Evolutionary conservation across 106 monocot genomes (phyloP).

Genomic region (Acanthochlamys bracteata): DNA sequence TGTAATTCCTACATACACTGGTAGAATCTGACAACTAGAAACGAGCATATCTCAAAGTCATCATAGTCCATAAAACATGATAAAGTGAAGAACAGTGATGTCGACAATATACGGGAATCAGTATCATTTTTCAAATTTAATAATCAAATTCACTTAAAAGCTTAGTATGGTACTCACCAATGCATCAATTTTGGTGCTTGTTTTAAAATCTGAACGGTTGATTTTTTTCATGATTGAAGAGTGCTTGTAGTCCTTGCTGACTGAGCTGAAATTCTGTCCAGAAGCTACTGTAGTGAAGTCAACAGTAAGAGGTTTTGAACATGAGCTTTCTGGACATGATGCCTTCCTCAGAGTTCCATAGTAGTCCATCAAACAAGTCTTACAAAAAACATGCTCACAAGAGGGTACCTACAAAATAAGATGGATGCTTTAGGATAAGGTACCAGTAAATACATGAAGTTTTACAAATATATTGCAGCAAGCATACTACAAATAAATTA

Average conservation of each 20-base stretch:
- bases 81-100: too few species aligned
- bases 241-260: constrained; percentile 35
- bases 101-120: too few species aligned
- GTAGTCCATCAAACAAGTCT: constrained; percentile 63
- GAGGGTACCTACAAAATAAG: constrained; percentile 52
- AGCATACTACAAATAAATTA: background rate
- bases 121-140: too few species aligned
- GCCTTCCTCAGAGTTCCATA: constrained; percentile 32
- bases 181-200: constrained; percentile 93
- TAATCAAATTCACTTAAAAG: background rate
- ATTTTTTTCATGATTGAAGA: constrained; percentile 58
- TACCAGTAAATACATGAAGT: background rate
- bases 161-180: constrained; percentile 38
- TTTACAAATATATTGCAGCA: background rate
- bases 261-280: constrained; percentile 19
- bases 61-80: too few species aligned
- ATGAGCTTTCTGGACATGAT: constrained; percentile 51
- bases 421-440: background rate
- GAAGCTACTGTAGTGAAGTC: constrained; percentile 39
- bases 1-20: too few species aligned
- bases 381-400: constrained; percentile 78
- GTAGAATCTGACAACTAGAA: too few species aligned
- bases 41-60: too few species aligned
- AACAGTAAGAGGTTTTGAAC: constrained; percentile 73
- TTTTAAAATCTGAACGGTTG: constrained; percentile 41